Conservation (phyloP, 257 asterid species). For the Agastache rugosa region DNA sequence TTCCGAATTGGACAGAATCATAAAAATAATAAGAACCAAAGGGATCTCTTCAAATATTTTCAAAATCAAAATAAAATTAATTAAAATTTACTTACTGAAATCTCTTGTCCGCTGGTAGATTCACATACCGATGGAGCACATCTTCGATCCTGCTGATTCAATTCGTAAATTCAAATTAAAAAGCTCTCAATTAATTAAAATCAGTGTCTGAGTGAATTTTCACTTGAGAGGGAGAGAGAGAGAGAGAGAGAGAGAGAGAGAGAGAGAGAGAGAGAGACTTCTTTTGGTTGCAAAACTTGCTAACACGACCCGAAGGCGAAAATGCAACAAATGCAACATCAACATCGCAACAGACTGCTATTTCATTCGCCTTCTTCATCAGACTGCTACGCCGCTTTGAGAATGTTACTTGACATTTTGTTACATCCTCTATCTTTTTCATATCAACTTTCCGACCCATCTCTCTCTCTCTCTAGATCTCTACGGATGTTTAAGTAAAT, state of each 20-base stretch:
- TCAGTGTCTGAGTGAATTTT: no score
- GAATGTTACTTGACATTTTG: slow-evolving; percentile 68
- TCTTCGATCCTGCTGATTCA: slow-evolving; percentile 54
- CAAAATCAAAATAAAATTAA: not conserved
- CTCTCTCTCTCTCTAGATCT: not conserved
- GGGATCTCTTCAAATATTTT: not conserved
- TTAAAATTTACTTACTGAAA: slow-evolving; percentile 41
- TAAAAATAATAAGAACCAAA: not conserved
- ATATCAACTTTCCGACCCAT: slow-evolving; percentile 69
- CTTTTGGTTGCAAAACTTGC: slow-evolving; percentile 47
- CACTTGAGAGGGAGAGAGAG: not conserved
- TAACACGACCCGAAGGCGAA: slow-evolving; percentile 64
- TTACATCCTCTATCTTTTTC: slow-evolving; percentile 56
- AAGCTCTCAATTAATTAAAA: not conserved
- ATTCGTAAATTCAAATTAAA: not conserved
- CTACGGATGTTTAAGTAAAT: no score
- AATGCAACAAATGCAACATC: slow-evolving; percentile 60
- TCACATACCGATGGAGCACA: slow-evolving; percentile 48
- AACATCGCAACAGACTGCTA: slow-evolving; percentile 49
- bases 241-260: not conserved
- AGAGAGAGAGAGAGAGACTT: slow-evolving; percentile 34
- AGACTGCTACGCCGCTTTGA: slow-evolving; percentile 64
- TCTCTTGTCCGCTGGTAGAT: slow-evolving; percentile 53
- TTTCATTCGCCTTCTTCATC: slow-evolving; percentile 57
- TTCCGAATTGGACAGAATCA: not conserved